Percentiles rank a stretch among this genome's conserved stretches.
These are phyloP conservation scores for Anaeramoeba flamelloides DNA, from an alignment of 78 protist species.

Conservation along the genomic window DNA sequence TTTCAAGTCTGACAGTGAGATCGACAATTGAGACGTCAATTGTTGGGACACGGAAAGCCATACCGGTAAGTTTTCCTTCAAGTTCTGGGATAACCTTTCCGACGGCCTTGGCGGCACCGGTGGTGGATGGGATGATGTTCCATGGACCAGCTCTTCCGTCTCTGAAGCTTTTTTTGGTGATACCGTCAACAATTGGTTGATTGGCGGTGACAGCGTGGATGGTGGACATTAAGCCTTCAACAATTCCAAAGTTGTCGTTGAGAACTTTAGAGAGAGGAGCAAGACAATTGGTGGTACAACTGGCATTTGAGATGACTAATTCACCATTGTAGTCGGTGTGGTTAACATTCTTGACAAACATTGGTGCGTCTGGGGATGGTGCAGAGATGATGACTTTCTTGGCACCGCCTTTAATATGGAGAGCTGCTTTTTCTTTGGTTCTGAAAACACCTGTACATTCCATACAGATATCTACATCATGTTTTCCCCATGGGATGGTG, in stretches of 20 bases:
- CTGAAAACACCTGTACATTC: conserved; percentile 21
- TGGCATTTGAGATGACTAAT: conserved; percentile 16
- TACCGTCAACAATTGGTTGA: conserved; percentile 16
- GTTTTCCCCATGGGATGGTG: conserved; percentile 17
- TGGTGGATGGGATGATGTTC: conserved; percentile 13
- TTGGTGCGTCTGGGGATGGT: conserved; percentile 17
- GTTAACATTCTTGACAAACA: conserved; percentile 21
- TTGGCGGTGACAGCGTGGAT: conserved; percentile 17
- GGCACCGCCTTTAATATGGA: conserved; percentile 7
- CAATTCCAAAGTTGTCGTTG: conserved; percentile 7
- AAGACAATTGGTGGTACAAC: conserved; percentile 22
- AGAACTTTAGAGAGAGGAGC: background rate
- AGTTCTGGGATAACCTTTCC: conserved; percentile 12
- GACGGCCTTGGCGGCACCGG: conserved; percentile 24
- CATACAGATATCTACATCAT: conserved; percentile 10
- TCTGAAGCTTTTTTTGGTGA: conserved; percentile 8
- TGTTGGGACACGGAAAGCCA: conserved; percentile 21
- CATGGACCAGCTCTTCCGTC: conserved; percentile 17
- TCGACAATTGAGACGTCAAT: conserved; percentile 19
- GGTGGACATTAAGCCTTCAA: conserved; percentile 15
- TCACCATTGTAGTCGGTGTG: no score
- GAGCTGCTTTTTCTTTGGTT: background rate
- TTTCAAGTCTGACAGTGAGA: conserved; percentile 1
- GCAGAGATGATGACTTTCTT: conserved; percentile 15
- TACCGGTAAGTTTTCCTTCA: conserved; percentile 16